Conservation (phyloP, 352 stramenopile genomes). For the Hyaloperonospora brassicae region DNA sequence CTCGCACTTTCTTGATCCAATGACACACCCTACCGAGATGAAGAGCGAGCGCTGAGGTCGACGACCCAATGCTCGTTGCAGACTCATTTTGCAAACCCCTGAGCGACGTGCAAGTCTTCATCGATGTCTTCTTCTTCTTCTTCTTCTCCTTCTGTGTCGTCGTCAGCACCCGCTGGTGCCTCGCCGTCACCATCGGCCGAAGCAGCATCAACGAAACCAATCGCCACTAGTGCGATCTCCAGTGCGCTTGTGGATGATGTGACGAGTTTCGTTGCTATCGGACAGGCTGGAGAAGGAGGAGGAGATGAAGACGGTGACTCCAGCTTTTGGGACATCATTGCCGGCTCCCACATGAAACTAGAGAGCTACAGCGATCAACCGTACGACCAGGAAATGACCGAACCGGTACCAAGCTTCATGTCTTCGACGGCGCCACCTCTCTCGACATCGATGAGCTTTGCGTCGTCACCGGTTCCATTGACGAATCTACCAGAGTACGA, state of each 20-base stretch:
- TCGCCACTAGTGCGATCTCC: constrained; percentile 15
- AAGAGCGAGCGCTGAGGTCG: not conserved
- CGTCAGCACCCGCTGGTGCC: constrained; percentile 5
- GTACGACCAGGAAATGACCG: constrained; percentile 32
- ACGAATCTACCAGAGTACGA: constrained; percentile 23
- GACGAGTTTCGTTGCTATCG: constrained; percentile 22
- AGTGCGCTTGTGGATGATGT: constrained; percentile 22
- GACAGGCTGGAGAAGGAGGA: constrained; percentile 6
- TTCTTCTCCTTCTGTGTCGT: constrained; percentile 38
- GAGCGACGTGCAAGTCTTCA: constrained; percentile 34
- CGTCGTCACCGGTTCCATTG: constrained; percentile 17
- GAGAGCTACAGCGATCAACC: constrained; percentile 25
- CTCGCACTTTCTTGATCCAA: constrained; percentile 36
- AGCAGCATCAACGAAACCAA: constrained; percentile 50
- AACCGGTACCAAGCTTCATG: constrained; percentile 21
- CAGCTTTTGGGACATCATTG: constrained; percentile 35
- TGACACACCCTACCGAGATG: not conserved
- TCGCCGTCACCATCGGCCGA: constrained; percentile 19
- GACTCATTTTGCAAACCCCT: constrained; percentile 28
- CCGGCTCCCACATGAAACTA: constrained; percentile 24
- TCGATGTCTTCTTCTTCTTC: constrained; percentile 54
- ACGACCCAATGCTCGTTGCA: not conserved
- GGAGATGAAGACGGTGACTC: constrained; percentile 52
- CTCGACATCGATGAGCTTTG: constrained; percentile 8
- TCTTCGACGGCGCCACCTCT: constrained; percentile 7